Conservation (phyloP, 306 rosid genomes). For the Alnus glutinosa region DNA sequence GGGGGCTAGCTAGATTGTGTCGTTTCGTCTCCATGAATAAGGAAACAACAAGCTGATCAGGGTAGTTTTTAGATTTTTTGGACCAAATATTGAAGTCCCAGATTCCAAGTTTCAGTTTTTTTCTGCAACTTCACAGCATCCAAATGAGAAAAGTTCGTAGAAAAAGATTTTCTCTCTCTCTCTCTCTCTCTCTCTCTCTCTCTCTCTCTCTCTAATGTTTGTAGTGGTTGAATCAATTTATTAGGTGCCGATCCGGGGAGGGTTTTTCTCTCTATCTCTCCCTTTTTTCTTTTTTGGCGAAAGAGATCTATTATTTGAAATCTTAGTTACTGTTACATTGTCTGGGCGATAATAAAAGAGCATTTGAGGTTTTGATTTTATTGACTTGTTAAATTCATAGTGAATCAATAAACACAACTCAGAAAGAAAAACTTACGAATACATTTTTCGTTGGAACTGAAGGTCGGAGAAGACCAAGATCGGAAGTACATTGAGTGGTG, state of each 20-base stretch:
- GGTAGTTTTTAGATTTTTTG: neutral
- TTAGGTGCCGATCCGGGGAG: neutral
- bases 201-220: neutral
- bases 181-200: neutral
- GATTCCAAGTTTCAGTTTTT: neutral
- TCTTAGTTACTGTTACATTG: neutral
- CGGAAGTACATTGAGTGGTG: constrained; percentile 69
- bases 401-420: neutral
- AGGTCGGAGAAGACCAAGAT: constrained; percentile 75
- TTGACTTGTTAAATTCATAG: neutral
- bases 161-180: neutral
- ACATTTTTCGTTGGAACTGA: constrained; percentile 3
- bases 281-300: neutral
- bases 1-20: neutral
- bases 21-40: neutral
- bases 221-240: neutral
- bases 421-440: neutral
- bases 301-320: neutral
- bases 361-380: neutral
- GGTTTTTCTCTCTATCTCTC: neutral
- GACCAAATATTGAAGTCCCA: neutral
- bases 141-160: neutral
- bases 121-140: neutral
- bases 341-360: neutral
- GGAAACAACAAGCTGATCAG: neutral